phyloP scores from a whole-genome alignment of 148 eudicot genomes.

The Spergularia bocconei region DNA sequence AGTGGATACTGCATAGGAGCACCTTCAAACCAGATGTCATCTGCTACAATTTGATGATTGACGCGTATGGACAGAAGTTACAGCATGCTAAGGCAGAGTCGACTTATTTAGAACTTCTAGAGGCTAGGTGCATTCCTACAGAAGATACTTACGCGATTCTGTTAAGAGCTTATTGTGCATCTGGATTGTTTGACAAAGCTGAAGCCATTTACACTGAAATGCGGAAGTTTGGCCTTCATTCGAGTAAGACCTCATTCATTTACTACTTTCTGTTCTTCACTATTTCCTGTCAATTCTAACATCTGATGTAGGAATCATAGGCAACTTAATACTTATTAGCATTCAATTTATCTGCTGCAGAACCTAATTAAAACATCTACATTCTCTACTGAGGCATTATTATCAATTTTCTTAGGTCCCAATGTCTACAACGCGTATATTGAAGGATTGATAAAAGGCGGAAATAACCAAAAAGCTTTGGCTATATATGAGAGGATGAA shows the following conservation, averaged over 20 bases:
- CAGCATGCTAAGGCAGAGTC: slow-evolving; percentile 57
- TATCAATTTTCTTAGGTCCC: slow-evolving; percentile 44
- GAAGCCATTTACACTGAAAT: slow-evolving; percentile 76
- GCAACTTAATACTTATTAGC: too few species aligned
- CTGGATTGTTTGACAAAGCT: slow-evolving; percentile 59
- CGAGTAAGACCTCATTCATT: slow-evolving; percentile 47
- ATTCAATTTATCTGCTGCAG: too few species aligned
- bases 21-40: slow-evolving; percentile 66
- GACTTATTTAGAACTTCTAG: slow-evolving; percentile 58
- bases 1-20: slow-evolving; percentile 72
- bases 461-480: slow-evolving; percentile 51
- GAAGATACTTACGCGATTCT: slow-evolving; percentile 88
- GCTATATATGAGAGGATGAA: slow-evolving; percentile 76
- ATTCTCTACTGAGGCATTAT: neutral
- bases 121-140: slow-evolving; percentile 73
- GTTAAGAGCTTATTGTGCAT: slow-evolving; percentile 63
- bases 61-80: slow-evolving; percentile 72
- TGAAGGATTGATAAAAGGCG: slow-evolving; percentile 65
- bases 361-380: too few species aligned
- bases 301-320: neutral
- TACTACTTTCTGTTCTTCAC: neutral
- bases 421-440: slow-evolving; percentile 72
- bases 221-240: slow-evolving; percentile 49
- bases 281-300: neutral
- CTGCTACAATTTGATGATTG: slow-evolving; percentile 76